A percentile compares a stretch with the other conserved stretches of the same genome.
These are phyloP conservation scores for Phalaenopsis hybrid DNA, from an alignment of 116 monocot genomes.

Conservation along the genomic window DNA sequence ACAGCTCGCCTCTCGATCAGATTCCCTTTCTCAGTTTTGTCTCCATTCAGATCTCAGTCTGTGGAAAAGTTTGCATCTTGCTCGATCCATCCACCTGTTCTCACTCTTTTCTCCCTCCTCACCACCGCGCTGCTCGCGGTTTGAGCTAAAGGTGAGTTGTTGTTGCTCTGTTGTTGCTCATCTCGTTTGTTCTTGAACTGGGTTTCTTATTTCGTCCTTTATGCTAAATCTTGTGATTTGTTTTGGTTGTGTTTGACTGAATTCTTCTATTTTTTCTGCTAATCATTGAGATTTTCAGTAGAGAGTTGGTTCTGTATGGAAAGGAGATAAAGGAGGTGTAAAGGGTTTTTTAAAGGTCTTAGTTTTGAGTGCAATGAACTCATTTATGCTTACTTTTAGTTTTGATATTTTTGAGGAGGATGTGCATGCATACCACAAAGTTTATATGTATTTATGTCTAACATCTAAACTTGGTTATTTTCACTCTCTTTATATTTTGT, in stretches of 20 bases:
- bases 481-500: no score
- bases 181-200: not conserved
- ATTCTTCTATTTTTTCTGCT: no score
- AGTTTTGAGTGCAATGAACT: conserved; percentile 51
- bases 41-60: not conserved
- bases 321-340: not conserved
- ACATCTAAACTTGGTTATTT: no score
- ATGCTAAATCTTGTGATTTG: not conserved
- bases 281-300: no score
- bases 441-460: no score
- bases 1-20: not conserved
- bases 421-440: no score
- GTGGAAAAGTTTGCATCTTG: not conserved
- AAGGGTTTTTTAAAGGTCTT: conserved; percentile 4
- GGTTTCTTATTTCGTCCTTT: not conserved
- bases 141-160: not conserved
- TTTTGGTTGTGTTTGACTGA: not conserved
- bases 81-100: not conserved
- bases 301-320: no score
- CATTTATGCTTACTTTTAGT: no score
- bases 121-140: not conserved
- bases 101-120: not conserved
- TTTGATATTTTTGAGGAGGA: no score
- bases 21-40: no score
- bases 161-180: not conserved